These are phyloP conservation scores for Aspergillus funiculosus DNA, from an alignment of 495 filamentous ascomycete genomes.

Conservation along the genomic window DNA sequence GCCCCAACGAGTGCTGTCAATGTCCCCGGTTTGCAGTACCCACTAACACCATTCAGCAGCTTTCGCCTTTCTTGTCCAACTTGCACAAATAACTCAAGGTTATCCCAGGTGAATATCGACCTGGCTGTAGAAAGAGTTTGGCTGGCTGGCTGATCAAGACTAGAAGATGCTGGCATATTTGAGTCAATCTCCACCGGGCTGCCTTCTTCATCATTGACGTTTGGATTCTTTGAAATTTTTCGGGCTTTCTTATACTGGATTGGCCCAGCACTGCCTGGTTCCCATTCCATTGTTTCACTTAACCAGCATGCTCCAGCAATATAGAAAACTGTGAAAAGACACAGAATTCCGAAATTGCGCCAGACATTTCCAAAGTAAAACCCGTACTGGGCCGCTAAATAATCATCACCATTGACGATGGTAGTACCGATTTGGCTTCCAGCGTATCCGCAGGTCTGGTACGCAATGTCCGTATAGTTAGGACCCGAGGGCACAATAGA, in stretches of 20 bases:
- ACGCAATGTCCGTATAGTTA: conserved; percentile 43
- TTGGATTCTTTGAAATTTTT: conserved; percentile 42
- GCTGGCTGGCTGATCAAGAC: conserved; percentile 16
- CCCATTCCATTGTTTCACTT: conserved; percentile 52
- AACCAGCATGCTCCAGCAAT: conserved; percentile 48
- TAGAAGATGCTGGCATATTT: conserved; percentile 15
- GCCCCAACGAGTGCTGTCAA: conserved; percentile 82
- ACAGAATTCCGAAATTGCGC: conserved; percentile 61
- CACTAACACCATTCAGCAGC: conserved; percentile 63
- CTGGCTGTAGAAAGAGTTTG: conserved; percentile 45
- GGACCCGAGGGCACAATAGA: conserved; percentile 55
- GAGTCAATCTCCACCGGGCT: conserved; percentile 21
- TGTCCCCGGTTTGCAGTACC: conserved; percentile 71
- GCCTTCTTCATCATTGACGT: conserved; percentile 45
- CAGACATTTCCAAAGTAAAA: conserved; percentile 55
- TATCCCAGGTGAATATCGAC: conserved; percentile 46
- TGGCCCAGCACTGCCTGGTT: conserved; percentile 59
- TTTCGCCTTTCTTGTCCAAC: conserved; percentile 60
- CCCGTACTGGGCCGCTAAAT: conserved; percentile 45
- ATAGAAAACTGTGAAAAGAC: conserved; percentile 55
- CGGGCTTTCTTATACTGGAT: conserved; percentile 46
- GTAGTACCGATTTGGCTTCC: conserved; percentile 46
- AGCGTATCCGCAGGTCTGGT: conserved; percentile 54
- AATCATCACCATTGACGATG: conserved; percentile 47
- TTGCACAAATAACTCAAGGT: conserved; percentile 56